These are phyloP conservation scores for Trichoderma sp. DNA, from an alignment of 2,329 filamentous ascomycete species.

Conservation along the genomic window DNA sequence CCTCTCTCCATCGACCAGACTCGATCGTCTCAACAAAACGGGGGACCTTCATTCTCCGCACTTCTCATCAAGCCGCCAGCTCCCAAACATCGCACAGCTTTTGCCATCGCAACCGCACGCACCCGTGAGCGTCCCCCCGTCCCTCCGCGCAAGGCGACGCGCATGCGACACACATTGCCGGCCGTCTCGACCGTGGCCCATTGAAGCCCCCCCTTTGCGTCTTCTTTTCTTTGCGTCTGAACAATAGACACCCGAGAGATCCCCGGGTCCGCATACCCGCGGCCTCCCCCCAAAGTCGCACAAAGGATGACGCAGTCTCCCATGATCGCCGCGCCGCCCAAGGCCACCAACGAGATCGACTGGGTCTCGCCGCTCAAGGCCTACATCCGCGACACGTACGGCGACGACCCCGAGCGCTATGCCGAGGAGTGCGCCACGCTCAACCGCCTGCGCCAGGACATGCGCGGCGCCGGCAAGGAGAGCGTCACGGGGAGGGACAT, in stretches of 20 bases:
- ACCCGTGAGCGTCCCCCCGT: slow-evolving; percentile 15
- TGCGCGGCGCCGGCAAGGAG: slow-evolving; percentile 95
- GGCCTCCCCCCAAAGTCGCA: slow-evolving; percentile 26
- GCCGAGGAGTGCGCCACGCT: slow-evolving; percentile 92
- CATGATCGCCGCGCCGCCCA: slow-evolving; percentile 94
- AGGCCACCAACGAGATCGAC: slow-evolving; percentile 95
- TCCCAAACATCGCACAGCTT: neutral
- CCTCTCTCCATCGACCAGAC: neutral
- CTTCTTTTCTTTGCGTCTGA: neutral
- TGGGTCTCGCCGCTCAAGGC: slow-evolving; percentile 90
- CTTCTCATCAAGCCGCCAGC: neutral
- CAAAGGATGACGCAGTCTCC: slow-evolving; percentile 75
- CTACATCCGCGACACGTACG: slow-evolving; percentile 92
- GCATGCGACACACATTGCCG: slow-evolving; percentile 28
- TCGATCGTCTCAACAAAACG: neutral
- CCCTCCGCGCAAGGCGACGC: slow-evolving; percentile 23
- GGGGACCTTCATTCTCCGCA: neutral
- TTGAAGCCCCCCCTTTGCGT: slow-evolving; percentile 19
- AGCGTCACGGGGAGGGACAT: slow-evolving; percentile 91
- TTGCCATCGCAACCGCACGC: slow-evolving; percentile 22
- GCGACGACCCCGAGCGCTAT: slow-evolving; percentile 95
- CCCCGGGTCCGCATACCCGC: no score
- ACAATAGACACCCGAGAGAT: no score
- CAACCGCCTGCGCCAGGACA: slow-evolving; percentile 94
- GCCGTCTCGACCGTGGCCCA: slow-evolving; percentile 21